Percentiles rank a stretch among this genome's conserved stretches.
phyloP scores from a whole-genome alignment of 805 yeast genomes.

The Nakazawaea peltata region DNA sequence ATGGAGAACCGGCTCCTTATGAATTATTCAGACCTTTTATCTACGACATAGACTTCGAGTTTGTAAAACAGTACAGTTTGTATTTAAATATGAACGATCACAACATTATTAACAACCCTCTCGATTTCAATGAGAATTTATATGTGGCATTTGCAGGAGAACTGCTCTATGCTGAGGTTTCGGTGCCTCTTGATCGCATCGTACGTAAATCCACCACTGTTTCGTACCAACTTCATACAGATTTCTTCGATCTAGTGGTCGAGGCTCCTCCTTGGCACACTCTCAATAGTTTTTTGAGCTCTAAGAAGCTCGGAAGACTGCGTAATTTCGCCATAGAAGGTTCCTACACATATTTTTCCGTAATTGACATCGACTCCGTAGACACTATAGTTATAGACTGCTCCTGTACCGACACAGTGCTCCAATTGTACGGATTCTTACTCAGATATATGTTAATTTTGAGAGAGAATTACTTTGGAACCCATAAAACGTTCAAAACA shows the following conservation, averaged over 20 bases:
- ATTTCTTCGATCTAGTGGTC: conserved; percentile 51
- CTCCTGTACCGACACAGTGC: conserved; percentile 54
- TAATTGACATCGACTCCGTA: conserved; percentile 55
- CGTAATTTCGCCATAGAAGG: conserved; percentile 56
- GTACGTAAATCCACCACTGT: conserved; percentile 44
- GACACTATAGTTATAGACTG: conserved; percentile 65
- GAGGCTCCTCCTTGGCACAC: conserved; percentile 95
- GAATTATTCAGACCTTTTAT: conserved; percentile 68
- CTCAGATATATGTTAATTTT: conserved; percentile 67
- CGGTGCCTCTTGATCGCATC: conserved; percentile 53
- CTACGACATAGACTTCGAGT: conserved; percentile 53
- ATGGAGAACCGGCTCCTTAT: conserved; percentile 66
- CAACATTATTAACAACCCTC: conserved; percentile 83
- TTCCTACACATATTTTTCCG: conserved; percentile 51
- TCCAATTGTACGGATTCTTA: conserved; percentile 74
- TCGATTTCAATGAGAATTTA: conserved; percentile 75
- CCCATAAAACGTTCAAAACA: conserved; percentile 72
- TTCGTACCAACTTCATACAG: conserved; percentile 43
- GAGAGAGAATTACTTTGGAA: conserved; percentile 88
- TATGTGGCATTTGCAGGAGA: conserved; percentile 70
- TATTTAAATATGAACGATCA: conserved; percentile 78
- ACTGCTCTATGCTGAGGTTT: conserved; percentile 33
- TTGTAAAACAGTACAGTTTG: conserved; percentile 44
- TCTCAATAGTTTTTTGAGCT: conserved; percentile 55
- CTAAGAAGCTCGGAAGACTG: conserved; percentile 60